Conservation (phyloP, 2,329 filamentous ascomycete species). For the Nakataea oryzae region DNA sequence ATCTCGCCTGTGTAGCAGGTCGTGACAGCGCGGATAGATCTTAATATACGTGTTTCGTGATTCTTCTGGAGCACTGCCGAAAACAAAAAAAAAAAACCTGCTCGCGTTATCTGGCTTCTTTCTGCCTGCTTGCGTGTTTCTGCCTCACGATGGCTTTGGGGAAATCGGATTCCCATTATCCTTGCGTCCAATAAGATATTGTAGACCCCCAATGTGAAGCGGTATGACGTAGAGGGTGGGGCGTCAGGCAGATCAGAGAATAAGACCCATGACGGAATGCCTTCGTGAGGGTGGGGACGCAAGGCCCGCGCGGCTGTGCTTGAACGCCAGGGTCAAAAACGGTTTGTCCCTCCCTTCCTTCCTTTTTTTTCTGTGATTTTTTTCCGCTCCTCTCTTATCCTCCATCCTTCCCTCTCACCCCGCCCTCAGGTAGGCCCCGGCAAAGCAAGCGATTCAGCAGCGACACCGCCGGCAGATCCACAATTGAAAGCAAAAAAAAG, state of each 20-base stretch:
- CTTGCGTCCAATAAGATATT: not conserved
- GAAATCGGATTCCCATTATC: not conserved
- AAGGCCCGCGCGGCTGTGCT: not conserved
- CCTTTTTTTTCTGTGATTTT: not conserved
- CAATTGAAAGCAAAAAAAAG: not conserved
- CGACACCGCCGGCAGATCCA: not conserved
- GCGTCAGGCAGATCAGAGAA: too few relatives aligned
- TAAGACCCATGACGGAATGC: not conserved
- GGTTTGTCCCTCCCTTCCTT: not conserved
- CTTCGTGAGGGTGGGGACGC: not conserved
- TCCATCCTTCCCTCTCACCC: too few relatives aligned
- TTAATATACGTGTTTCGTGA: too few relatives aligned
- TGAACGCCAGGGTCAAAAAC: not conserved
- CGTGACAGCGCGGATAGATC: too few relatives aligned
- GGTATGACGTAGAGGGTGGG: not conserved
- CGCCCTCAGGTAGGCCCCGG: not conserved
- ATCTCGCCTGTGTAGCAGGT: too few relatives aligned
- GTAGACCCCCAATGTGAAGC: not conserved
- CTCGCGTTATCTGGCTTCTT: not conserved
- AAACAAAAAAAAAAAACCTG: not conserved
- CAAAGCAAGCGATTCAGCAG: not conserved
- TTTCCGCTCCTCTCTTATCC: too few relatives aligned
- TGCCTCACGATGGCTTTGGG: not conserved
- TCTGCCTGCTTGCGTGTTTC: too few relatives aligned
- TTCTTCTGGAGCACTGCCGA: too few relatives aligned